Evolutionary conservation across 371 early-diverging fungal genomes (phyloP), one percentile per base, ranked within the genome.

Genomic region (Mucor velutinosus): DNA sequence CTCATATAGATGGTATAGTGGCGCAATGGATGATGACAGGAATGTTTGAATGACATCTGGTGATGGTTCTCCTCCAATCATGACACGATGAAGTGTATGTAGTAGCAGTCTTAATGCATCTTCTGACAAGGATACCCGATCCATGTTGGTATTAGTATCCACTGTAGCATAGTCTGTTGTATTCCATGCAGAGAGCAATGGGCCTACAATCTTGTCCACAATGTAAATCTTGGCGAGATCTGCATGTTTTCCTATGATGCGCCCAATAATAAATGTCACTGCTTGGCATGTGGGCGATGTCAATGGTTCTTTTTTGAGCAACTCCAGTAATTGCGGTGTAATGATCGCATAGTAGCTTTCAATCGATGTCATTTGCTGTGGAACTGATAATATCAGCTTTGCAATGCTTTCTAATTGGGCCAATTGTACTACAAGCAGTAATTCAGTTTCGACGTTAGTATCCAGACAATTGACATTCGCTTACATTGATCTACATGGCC

Each of bases 61-160:
- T 0, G 87, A 85, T 0, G 91, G 91, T 61, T 91, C 91, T 32
- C 86, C 89, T 3, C 89, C 87, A 11, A 88, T 81, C 65, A 91
- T 76, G 27, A 89, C 73, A 19, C 72, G 72, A 66, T 90, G 84
- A 32, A 89, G 47, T 17, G 80, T 79, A 4, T 78, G 51, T 35
- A 90, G 70, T 4, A 84, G 60, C 11, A 64, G 58, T 45, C 77
- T 60, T 12, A 88, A 55, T 7, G 79, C 76, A 17, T 78, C 73
- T 51, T 86, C 87, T 3, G 85, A 64, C 1, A 87, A 63, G 1
- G 73, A 73, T 6, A 77, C 30, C 11, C 72, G 76, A 58, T 84
- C 88, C 0, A 62, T 69, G 56, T 65, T 43, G 4, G n/a, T 30
- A 23, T 58, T 60, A 1, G 15, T 25, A 12, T 21, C 62, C 1